Percentiles rank a stretch among this genome's conserved stretches.
Conservation (phyloP, 2,329 filamentous ascomycete species). For the Colletotrichum trifolii region DNA sequence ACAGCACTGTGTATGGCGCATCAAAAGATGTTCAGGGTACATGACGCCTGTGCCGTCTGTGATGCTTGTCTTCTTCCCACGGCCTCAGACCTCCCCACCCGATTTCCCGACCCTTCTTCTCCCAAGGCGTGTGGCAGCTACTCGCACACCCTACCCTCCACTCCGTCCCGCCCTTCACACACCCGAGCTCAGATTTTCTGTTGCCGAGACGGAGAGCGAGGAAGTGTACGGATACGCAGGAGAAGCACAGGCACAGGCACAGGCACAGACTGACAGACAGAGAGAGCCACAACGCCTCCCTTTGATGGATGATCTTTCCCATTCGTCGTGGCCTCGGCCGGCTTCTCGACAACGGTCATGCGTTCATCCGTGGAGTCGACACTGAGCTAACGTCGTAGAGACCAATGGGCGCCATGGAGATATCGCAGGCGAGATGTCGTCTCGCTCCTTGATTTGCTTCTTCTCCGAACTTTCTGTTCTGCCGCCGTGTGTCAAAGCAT, state of each 20-base stretch:
- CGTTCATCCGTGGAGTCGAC: conserved; percentile 60
- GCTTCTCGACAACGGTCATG: conserved; percentile 60
- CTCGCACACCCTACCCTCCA: conserved; percentile 27
- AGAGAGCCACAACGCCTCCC: conserved; percentile 23
- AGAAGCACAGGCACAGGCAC: conserved; percentile 15
- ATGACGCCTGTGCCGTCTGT: conserved; percentile 18
- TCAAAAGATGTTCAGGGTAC: conserved; percentile 8
- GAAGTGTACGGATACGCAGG: too few species aligned
- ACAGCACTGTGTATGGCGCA: conserved; percentile 4
- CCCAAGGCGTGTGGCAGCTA: conserved; percentile 20
- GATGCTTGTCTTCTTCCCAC: conserved; percentile 28
- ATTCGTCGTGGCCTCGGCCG: conserved; percentile 32
- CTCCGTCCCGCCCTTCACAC: conserved; percentile 24
- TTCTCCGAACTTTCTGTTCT: conserved; percentile 38
- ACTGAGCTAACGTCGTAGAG: conserved; percentile 56
- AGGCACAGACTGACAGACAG: conserved; percentile 4
- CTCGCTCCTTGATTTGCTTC: conserved; percentile 44
- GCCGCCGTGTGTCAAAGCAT: conserved; percentile 8
- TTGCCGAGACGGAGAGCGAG: too few species aligned
- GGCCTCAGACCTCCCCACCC: conserved; percentile 18
- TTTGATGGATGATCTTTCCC: conserved; percentile 34
- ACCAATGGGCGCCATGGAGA: conserved; percentile 52
- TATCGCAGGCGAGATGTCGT: conserved; percentile 54
- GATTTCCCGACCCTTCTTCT: conserved; percentile 32
- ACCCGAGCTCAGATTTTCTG: neutral